Conservation (phyloP, 2,329 filamentous ascomycete genomes). For the Arthrobotrys iridis region DNA sequence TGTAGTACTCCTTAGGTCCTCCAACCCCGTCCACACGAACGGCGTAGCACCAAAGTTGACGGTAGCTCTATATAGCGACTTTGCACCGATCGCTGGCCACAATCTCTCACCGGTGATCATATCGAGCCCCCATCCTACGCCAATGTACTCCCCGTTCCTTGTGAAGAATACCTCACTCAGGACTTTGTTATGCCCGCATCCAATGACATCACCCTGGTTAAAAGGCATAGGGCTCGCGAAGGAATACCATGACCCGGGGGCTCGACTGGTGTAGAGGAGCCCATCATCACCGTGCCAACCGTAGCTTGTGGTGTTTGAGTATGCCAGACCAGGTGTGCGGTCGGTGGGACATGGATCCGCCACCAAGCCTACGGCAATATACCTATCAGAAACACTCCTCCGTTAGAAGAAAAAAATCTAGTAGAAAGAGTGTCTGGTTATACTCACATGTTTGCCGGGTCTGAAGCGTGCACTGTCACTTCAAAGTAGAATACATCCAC, state of each 20-base stretch:
- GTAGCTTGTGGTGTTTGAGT: conserved; percentile 23
- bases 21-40: conserved; percentile 31
- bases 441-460: conserved; percentile 24
- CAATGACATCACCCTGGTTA: conserved; percentile 29
- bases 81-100: conserved; percentile 36
- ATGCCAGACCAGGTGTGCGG: conserved; percentile 21
- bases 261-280: conserved; percentile 8
- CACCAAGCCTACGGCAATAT: conserved; percentile 26
- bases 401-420: neutral
- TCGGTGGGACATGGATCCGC: conserved; percentile 36
- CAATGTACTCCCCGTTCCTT: conserved; percentile 30
- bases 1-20: conserved; percentile 12
- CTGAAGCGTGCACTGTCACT: neutral
- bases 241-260: neutral
- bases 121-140: conserved; percentile 3
- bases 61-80: conserved; percentile 18
- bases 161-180: conserved; percentile 27
- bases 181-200: conserved; percentile 30
- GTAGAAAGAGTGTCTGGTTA: neutral
- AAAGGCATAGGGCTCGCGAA: neutral
- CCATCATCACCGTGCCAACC: conserved; percentile 47
- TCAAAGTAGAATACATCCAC: conserved; percentile 40
- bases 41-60: conserved; percentile 39
- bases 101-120: conserved; percentile 25
- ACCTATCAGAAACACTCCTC: neutral